A percentile compares a stretch with the other conserved stretches of the same genome.
Conservation (phyloP, 108 stramenopile genomes). For the Fragilaria crotonensis region DNA sequence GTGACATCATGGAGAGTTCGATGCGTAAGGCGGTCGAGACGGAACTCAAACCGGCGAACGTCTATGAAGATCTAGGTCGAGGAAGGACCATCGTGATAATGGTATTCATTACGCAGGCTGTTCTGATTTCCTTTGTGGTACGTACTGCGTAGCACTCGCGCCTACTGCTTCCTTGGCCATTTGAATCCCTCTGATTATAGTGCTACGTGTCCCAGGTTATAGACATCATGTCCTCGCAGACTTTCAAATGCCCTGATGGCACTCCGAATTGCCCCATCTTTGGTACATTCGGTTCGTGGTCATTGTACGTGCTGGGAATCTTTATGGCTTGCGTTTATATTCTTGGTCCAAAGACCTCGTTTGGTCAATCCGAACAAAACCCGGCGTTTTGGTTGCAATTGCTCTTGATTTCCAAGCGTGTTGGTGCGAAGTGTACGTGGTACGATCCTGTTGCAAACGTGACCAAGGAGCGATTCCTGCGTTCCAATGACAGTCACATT, state of each 20-base stretch:
- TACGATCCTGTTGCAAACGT: conserved; percentile 16
- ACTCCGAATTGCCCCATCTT: conserved; percentile 13
- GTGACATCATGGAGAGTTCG: conserved; percentile 2
- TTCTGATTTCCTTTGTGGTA: conserved; percentile 22
- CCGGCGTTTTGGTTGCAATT: conserved; percentile 16
- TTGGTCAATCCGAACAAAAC: conserved; percentile 23
- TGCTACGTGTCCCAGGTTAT: too few relatives aligned
- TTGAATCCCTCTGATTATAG: too few relatives aligned
- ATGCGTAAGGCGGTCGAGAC: conserved; percentile 11
- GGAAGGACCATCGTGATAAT: conserved; percentile 14
- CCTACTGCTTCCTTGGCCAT: too few relatives aligned
- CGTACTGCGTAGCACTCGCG: too few relatives aligned
- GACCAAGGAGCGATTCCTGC: background rate
- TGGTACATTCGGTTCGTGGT: conserved; percentile 20
- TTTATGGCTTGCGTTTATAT: conserved; percentile 19
- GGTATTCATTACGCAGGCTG: conserved; percentile 19
- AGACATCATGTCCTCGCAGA: too few relatives aligned
- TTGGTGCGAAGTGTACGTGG: conserved; percentile 13
- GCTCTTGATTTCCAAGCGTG: conserved; percentile 12
- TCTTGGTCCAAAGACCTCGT: conserved; percentile 20
- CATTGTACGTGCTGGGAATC: conserved; percentile 19
- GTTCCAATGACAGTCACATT: background rate
- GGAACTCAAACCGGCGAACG: conserved; percentile 13
- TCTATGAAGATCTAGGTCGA: conserved; percentile 22
- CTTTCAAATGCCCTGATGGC: too few relatives aligned